Percentiles rank a stretch among this genome's conserved stretches.
Conservation (phyloP, 2,329 filamentous ascomycete genomes). For the Phymatotrichopsis omnivora region DNA sequence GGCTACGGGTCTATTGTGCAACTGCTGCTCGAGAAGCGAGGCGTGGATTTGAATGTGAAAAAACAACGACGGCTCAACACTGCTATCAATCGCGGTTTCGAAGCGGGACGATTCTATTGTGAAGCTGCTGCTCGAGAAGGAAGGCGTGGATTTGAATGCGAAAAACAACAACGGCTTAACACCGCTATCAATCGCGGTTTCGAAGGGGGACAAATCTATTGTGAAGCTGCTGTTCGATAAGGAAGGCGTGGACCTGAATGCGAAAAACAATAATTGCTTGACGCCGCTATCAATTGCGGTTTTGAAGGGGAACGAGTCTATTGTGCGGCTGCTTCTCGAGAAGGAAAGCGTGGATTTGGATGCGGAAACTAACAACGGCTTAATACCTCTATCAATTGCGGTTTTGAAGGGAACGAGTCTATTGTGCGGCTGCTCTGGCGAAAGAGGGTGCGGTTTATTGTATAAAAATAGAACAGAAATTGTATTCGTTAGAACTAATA, state of each 20-base stretch:
- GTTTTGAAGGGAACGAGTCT: background rate
- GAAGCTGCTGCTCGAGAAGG: conserved; percentile 13
- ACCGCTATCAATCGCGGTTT: conserved; percentile 27
- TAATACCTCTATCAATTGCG: conserved; percentile 1
- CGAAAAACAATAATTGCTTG: conserved; percentile 16
- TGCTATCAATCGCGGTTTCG: conserved; percentile 15
- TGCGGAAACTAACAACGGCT: conserved; percentile 19
- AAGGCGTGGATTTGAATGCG: conserved; percentile 21
- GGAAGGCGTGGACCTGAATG: conserved; percentile 20
- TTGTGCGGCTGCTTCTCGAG: conserved; percentile 11
- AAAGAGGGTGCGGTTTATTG: too few relatives aligned
- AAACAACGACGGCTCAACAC: conserved; percentile 16
- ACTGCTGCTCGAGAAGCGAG: too few relatives aligned
- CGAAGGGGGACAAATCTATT: conserved; percentile 19
- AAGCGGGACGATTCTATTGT: conserved; percentile 21
- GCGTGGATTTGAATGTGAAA: conserved; percentile 14
- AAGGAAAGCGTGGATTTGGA: conserved; percentile 18
- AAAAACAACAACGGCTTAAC: conserved; percentile 23
- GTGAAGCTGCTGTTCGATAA: conserved; percentile 17
- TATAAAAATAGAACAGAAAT: too few relatives aligned
- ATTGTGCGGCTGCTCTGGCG: conserved; percentile 5
- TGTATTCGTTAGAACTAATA: too few relatives aligned
- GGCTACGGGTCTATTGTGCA: conserved; percentile 24
- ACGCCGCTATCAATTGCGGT: background rate
- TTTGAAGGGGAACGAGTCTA: background rate